Base-by-base conservation (phyloP, 805 yeast genomes). In the Vanderwaltozyma verrucispora region DNA sequence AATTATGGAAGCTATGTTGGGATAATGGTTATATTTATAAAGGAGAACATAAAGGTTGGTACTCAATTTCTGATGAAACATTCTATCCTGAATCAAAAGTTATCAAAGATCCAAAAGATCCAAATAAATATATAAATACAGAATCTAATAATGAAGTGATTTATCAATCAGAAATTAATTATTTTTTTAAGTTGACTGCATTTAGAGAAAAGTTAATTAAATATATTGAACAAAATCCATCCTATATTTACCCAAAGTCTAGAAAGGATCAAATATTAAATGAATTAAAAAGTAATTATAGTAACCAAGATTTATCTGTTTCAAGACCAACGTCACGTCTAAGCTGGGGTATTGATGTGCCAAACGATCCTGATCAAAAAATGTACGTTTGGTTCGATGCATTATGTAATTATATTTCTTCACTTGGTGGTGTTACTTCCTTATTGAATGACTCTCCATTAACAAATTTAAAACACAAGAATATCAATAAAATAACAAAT, bases 311-410 rank as follows among this genome's bases (percentile, higher is more conserved):
- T 54, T 66, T 92, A 32, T 82, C 95, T n/a, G 69, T 92, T 2
- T 87, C 96, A 0, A 66, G 98, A 45, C 96, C 97, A 0, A 53
- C 76, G 0, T 63, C 77, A 9, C 67, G 98, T 41, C 66, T 87
- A 29, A 62, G 70, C 23, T 92, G 98, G 98, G 96, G 96, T 0
- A 80, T 92, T 19, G 73, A 73, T 6, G 96, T 89, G 2, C 97
- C 98, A 2, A 66, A 68, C 17, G 95, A 88, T 51, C 61, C 69
- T 0, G 50, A 77, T 1, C 97, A 89, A 54, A 79, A 72, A 33
- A 77, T 92, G 37, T 92, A 92, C 51, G 98, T 92, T 13, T 92
- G 98, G 98, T 80, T 92, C 42, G 98, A 92, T 62, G 98, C 98
- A 0, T 66, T 92, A 32, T 68, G 81, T 31, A 92, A 87, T 57